Evolutionary conservation across 345 rosid genomes (phyloP).

Genomic region (Gynandropsis gynandra): DNA sequence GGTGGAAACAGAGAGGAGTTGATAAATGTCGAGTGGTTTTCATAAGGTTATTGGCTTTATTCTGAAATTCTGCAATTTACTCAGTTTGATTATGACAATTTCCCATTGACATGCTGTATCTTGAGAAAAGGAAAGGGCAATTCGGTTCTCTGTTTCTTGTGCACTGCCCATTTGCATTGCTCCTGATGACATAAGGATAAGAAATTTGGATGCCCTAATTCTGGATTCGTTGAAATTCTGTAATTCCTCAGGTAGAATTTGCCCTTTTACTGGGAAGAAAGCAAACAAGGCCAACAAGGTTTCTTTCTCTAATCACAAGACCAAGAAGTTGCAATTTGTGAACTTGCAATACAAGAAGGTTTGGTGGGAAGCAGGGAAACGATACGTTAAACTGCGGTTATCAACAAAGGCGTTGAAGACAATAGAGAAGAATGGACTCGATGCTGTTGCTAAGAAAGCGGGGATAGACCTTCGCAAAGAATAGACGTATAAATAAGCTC

Average conservation of each 20-base stretch:
- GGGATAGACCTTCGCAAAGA: constrained; percentile 80
- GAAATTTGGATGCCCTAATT: neutral
- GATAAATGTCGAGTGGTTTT: no score
- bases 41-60: no score
- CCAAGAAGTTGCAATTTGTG: constrained; percentile 82
- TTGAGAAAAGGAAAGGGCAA: no score
- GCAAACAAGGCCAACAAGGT: constrained; percentile 87
- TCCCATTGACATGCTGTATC: no score
- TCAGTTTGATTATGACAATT: no score
- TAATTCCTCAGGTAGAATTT: constrained; percentile 59
- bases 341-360: constrained; percentile 83
- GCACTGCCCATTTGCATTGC: no score
- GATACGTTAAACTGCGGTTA: constrained; percentile 67
- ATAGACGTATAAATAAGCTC: constrained; percentile 4
- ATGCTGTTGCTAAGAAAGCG: constrained; percentile 95
- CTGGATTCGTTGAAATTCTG: constrained; percentile 6
- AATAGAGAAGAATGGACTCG: constrained; percentile 87
- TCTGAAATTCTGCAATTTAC: no score
- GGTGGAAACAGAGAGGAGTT: no score
- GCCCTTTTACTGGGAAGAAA: constrained; percentile 92
- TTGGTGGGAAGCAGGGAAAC: constrained; percentile 98
- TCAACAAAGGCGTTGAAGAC: constrained; percentile 90
- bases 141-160: no score
- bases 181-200: no score
- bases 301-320: constrained; percentile 95